Evolutionary conservation across 2,329 filamentous ascomycete species (phyloP).

Genomic region (Trichoderma sp.): DNA sequence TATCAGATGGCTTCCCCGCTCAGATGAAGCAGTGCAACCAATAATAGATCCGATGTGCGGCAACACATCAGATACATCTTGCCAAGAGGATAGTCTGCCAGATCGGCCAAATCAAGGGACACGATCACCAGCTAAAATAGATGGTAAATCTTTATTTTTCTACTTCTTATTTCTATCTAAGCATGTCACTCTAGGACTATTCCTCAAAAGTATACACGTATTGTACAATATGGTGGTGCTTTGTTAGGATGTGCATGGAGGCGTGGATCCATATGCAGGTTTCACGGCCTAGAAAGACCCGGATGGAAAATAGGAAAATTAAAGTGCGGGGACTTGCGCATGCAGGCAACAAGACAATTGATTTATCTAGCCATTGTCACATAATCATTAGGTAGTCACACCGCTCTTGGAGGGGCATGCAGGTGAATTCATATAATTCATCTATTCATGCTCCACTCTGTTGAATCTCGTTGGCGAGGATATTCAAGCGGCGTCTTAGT

Average conservation of each 20-base stretch:
- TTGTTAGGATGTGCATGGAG: neutral
- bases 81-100: neutral
- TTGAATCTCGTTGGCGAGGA: neutral
- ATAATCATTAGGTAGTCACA: neutral
- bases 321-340: neutral
- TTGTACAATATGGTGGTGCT: neutral
- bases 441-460: neutral
- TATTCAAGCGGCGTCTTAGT: neutral
- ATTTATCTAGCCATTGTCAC: neutral
- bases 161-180: neutral
- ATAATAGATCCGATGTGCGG: neutral
- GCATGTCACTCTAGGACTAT: neutral
- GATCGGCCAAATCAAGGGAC: neutral
- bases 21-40: neutral
- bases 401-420: neutral
- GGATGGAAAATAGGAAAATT: neutral
- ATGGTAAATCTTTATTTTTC: too few species aligned
- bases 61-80: neutral
- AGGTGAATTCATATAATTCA: neutral
- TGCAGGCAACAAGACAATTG: neutral
- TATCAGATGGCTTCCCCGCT: neutral
- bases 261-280: neutral
- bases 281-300: neutral
- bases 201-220: neutral
- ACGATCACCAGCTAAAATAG: neutral